Evolutionary conservation across 768 basidiomycete genomes (phyloP), one percentile per base, ranked within the genome.

Genomic region (Lactifluus pinguis): DNA sequence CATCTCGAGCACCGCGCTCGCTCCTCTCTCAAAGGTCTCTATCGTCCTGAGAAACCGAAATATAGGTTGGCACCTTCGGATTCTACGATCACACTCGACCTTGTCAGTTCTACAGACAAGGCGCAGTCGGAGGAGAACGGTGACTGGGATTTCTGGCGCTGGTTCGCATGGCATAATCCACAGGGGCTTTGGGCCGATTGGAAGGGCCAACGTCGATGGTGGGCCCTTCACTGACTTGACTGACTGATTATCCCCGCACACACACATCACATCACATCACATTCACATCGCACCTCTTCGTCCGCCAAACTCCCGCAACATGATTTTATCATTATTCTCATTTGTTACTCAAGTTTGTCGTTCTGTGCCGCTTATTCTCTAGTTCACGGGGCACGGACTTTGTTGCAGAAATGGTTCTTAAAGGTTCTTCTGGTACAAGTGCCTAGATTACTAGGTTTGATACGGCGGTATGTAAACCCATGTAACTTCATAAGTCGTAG

Each of bases 141-240:
- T 25, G 56, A 57, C 41, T 59, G 63, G 59, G n/a, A 52, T 25
- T 53, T 64, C 50, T 66, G 62, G 63, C 58, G 58, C 19, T 60
- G 59, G 63, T 66, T 66, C 45, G 65, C 65, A 29, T 66, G 65
- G 65, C 54, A 65, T 36, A 66, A 63, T 19, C 63, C 63, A 0
- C 58, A 58, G 41, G 65, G 65, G 25, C 53, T 66, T 51, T 66
- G 65, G 63, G 63, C 55, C 4, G 59, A 57, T 32, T 66, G 65
- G 62, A 55, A 56, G 45, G 57, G 57, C 19, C 44, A 49, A 21
- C 52, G 56, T 53, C 61, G 61, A 32, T 63, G 61, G 61, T 65
- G 61, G 61, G 61, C 61, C 11, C 41, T 58, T 29, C 53, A 63
- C 10, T 62, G 34, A 54, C 25, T 25, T 25, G 25, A 25, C 25